Base-by-base conservation (phyloP, 2,329 filamentous ascomycete genomes). In the Chaetomium sp. region DNA sequence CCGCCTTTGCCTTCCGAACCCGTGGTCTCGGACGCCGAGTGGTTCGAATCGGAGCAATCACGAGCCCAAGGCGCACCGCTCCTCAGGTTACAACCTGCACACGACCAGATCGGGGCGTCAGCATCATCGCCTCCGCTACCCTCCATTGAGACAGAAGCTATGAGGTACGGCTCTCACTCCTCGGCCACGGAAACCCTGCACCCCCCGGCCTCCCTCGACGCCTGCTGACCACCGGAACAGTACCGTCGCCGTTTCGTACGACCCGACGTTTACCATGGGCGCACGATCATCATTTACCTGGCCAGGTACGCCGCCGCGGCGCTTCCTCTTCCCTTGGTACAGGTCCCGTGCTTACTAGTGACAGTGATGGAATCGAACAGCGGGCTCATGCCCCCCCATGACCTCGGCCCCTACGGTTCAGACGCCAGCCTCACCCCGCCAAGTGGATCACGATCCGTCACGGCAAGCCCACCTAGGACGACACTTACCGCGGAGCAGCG, bases 401-500 rank as follows among this genome's bases (percentile, higher is more conserved):
- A 83, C 59, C 72, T 84, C 57, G 72, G 78, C 51, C 78, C 79
- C n/a, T 79, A 85, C 72, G 75, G 77, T 45, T 82, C 83, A 27
- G 84, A 85, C 63, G 75, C 78, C 65, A 85, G 81, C 74, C 74
- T 84, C 56, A 83, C 82, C 25, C 81, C 83, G 42, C 81, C 81
- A 27, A 79, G 76, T 63, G 76, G 76, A 45, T 80, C 83, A 29
- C 78, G 82, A 75, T 86, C 84, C 25, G 75, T 82, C 56, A 86
- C 85, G 47, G 82, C 82, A 25, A 89, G 86, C 75, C 85, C 86
- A 29, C 84, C 85, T 6, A 80, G 82, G 67, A 76, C 77, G 67
- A 76, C 77, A 45, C 79, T 87, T 72, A 85, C 84, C 6, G 78
- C 84, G 7, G 85, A 88, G 72, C 85, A 88, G 73, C 82, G 86